Percentiles rank a stretch among this genome's conserved stretches.
Conservation (phyloP, 2,329 filamentous ascomycete species). For the Rachicladosporium sp. region DNA sequence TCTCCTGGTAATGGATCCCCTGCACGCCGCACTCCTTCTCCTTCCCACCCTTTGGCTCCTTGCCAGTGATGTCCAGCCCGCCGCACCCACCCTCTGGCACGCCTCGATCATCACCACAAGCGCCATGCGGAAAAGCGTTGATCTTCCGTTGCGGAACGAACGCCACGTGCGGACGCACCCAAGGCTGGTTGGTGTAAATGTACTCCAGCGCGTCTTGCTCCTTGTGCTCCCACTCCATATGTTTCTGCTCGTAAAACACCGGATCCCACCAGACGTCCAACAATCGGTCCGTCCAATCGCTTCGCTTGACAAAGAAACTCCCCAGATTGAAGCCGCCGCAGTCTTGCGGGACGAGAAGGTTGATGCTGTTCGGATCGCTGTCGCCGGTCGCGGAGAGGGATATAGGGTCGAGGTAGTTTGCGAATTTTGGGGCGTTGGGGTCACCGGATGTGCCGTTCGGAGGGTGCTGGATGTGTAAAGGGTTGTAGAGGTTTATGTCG, state of each 20-base stretch:
- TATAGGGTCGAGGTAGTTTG: constrained; percentile 59
- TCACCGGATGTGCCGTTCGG: constrained; percentile 35
- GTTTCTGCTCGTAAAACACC: constrained; percentile 91
- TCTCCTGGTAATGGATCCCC: constrained; percentile 69
- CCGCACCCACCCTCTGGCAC: constrained; percentile 41
- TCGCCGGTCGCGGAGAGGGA: constrained; percentile 66
- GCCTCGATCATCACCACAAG: constrained; percentile 66
- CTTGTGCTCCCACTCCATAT: constrained; percentile 99
- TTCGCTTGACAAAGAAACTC: constrained; percentile 81
- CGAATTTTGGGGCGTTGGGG: constrained; percentile 30
- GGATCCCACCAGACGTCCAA: constrained; percentile 98
- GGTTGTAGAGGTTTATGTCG: constrained; percentile 94
- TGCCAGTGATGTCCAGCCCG: constrained; percentile 7
- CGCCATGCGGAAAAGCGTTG: constrained; percentile 86
- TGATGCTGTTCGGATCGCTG: constrained; percentile 63
- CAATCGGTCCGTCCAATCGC: constrained; percentile 78
- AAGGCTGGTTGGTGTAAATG: constrained; percentile 81
- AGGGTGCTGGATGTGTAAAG: constrained; percentile 83
- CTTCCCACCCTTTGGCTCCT: background rate
- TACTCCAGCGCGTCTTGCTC: constrained; percentile 93
- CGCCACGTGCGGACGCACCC: constrained; percentile 76
- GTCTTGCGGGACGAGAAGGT: constrained; percentile 82
- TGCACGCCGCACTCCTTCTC: constrained; percentile 21
- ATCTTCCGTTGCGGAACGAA: constrained; percentile 87
- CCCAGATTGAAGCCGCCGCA: constrained; percentile 93